A percentile compares a stretch with the other conserved stretches of the same genome.
Conservation (phyloP, 441 rosid species). For the Brassica hybrid region DNA sequence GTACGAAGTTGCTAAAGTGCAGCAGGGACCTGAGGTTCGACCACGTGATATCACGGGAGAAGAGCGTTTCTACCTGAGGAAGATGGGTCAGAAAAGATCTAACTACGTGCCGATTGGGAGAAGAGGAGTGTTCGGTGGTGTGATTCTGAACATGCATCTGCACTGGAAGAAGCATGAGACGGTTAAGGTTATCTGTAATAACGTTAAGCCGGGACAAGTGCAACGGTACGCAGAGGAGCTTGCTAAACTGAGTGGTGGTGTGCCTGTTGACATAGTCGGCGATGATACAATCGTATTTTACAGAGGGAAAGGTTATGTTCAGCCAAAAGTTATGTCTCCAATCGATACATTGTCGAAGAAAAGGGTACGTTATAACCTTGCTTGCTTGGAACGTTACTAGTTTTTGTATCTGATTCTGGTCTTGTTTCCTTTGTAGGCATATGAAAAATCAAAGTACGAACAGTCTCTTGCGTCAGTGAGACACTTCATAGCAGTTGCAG, state of each 20-base stretch:
- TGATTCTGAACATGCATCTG: constrained; percentile 88
- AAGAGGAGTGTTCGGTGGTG: constrained; percentile 91
- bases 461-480: constrained; percentile 85
- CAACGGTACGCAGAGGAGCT: constrained; percentile 73
- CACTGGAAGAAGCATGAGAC: constrained; percentile 96
- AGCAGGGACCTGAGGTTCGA: constrained; percentile 85
- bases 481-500: constrained; percentile 72
- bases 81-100: constrained; percentile 89
- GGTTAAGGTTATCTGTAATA: constrained; percentile 86
- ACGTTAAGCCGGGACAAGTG: constrained; percentile 83
- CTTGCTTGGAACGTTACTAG: neutral
- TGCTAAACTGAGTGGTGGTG: constrained; percentile 66
- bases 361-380: constrained; percentile 46
- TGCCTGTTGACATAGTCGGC: constrained; percentile 72
- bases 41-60: constrained; percentile 82
- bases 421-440: constrained; percentile 58
- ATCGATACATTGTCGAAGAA: constrained; percentile 92
- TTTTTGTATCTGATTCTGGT: neutral
- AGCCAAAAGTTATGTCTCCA: constrained; percentile 94
- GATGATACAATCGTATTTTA: constrained; percentile 81
- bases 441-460: constrained; percentile 84
- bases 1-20: constrained; percentile 79
- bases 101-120: constrained; percentile 80
- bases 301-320: constrained; percentile 89
- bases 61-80: constrained; percentile 86